Evolutionary conservation across 371 early-diverging fungal species (phyloP).

Genomic region (Basidiobolus meristosporus): DNA sequence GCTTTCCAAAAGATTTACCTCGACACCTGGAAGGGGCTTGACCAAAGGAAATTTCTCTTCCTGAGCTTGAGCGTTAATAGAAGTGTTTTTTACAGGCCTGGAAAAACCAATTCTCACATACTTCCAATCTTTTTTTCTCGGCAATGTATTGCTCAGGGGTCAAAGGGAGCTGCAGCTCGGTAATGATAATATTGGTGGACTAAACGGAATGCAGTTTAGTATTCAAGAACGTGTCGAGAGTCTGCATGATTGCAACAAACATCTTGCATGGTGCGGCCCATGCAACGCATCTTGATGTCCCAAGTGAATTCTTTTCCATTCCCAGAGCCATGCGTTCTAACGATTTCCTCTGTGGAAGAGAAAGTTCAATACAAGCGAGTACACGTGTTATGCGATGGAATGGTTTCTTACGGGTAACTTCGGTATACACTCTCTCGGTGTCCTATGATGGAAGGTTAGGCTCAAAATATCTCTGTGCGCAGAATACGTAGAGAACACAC

Average conservation of each 20-base stretch:
- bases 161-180: slow-evolving; percentile 51
- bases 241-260: slow-evolving; percentile 8
- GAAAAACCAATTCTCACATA: slow-evolving; percentile 3
- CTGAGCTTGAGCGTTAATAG: slow-evolving; percentile 11
- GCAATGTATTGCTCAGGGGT: slow-evolving; percentile 58
- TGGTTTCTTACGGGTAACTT: slow-evolving; percentile 33
- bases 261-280: slow-evolving; percentile 52
- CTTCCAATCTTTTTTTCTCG: slow-evolving; percentile 25
- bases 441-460: slow-evolving; percentile 23
- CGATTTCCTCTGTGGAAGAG: slow-evolving; percentile 22
- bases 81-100: neutral
- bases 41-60: slow-evolving; percentile 34
- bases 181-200: slow-evolving; percentile 29
- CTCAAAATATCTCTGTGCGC: slow-evolving; percentile 2
- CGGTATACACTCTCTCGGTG: slow-evolving; percentile 78
- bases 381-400: neutral
- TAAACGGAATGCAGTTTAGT: slow-evolving; percentile 35
- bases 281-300: slow-evolving; percentile 60
- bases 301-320: no score
- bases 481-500: neutral
- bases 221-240: neutral
- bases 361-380: neutral
- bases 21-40: slow-evolving; percentile 49
- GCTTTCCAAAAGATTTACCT: slow-evolving; percentile 8
- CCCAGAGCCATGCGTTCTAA: slow-evolving; percentile 38